Evolutionary conservation across 768 basidiomycete species (phyloP).

Genomic region (Kwoniella sp.): DNA sequence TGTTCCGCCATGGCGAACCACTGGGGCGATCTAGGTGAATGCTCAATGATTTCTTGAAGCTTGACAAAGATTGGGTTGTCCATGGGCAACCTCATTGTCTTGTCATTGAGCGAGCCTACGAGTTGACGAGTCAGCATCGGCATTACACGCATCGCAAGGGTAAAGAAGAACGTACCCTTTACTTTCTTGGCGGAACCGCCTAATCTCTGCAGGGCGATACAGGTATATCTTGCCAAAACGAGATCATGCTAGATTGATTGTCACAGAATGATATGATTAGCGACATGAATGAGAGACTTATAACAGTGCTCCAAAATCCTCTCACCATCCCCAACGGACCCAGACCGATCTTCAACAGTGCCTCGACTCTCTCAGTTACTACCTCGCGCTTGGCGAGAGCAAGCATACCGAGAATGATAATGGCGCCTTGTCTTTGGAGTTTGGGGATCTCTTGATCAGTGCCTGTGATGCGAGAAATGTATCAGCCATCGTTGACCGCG

Average conservation of each 20-base stretch:
- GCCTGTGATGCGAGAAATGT: conserved; percentile 60
- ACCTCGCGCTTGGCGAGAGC: conserved; percentile 78
- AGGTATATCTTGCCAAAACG: conserved; percentile 88
- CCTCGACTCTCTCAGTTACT: conserved; percentile 79
- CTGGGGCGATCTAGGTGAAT: conserved; percentile 78
- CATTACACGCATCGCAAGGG: background rate
- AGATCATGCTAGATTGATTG: conserved; percentile 80
- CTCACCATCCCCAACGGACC: conserved; percentile 79
- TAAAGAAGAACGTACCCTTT: conserved; percentile 65
- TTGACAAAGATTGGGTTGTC: conserved; percentile 80
- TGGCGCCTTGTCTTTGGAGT: conserved; percentile 86
- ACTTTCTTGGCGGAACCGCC: conserved; percentile 96
- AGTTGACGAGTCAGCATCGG: background rate
- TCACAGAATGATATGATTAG: no score
- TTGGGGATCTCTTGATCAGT: conserved; percentile 73
- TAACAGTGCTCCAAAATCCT: no score
- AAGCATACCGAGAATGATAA: conserved; percentile 96
- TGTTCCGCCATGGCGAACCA: conserved; percentile 99
- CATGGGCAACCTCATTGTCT: conserved; percentile 82
- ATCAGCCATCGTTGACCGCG: no score
- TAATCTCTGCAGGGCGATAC: conserved; percentile 85
- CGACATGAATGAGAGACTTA: no score
- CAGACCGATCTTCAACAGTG: conserved; percentile 80
- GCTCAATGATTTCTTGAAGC: conserved; percentile 76
- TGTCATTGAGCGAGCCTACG: conserved; percentile 81